A percentile compares a stretch with the other conserved stretches of the same genome.
Conservation (phyloP, 2,329 filamentous ascomycete species). For the Calonectria pseudoreteaudii region DNA sequence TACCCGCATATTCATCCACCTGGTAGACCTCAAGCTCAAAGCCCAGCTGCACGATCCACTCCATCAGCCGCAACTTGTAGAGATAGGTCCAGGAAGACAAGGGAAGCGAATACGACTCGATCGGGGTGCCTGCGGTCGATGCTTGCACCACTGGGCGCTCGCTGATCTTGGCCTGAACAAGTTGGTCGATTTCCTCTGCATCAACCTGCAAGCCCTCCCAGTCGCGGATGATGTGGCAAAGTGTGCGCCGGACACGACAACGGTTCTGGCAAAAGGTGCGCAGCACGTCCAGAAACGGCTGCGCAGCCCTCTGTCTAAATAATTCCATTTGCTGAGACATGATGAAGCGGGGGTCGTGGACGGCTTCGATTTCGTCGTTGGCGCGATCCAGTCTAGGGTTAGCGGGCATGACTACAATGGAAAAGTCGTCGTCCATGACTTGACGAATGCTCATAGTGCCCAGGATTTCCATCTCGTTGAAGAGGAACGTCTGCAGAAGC, state of each 20-base stretch:
- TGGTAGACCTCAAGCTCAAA: slow-evolving; percentile 95
- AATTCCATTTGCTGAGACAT: slow-evolving; percentile 80
- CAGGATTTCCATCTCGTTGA: slow-evolving; percentile 77
- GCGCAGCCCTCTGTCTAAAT: slow-evolving; percentile 69
- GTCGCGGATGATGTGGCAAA: slow-evolving; percentile 84
- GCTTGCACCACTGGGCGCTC: slow-evolving; percentile 68
- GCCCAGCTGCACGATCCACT: slow-evolving; percentile 88
- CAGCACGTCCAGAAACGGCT: slow-evolving; percentile 86
- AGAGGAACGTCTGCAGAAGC: slow-evolving; percentile 80
- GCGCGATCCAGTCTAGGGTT: slow-evolving; percentile 76
- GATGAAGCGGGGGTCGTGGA: slow-evolving; percentile 78
- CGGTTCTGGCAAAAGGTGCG: slow-evolving; percentile 90
- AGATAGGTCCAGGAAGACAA: slow-evolving; percentile 91
- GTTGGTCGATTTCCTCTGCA: slow-evolving; percentile 80
- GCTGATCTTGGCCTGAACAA: slow-evolving; percentile 70
- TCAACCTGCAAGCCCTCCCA: slow-evolving; percentile 89
- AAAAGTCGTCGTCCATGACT: slow-evolving; percentile 85
- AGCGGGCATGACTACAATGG: slow-evolving; percentile 78
- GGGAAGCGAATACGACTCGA: slow-evolving; percentile 74
- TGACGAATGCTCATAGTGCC: slow-evolving; percentile 77
- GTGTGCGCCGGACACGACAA: slow-evolving; percentile 87
- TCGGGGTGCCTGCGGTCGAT: slow-evolving; percentile 47
- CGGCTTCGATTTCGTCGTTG: slow-evolving; percentile 82
- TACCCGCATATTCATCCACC: slow-evolving; percentile 82
- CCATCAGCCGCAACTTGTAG: slow-evolving; percentile 90